Evolutionary conservation across 2,329 filamentous ascomycete species (phyloP), one percentile per base, ranked within the genome.

Genomic region (Verticillium nonalfalfae): DNA sequence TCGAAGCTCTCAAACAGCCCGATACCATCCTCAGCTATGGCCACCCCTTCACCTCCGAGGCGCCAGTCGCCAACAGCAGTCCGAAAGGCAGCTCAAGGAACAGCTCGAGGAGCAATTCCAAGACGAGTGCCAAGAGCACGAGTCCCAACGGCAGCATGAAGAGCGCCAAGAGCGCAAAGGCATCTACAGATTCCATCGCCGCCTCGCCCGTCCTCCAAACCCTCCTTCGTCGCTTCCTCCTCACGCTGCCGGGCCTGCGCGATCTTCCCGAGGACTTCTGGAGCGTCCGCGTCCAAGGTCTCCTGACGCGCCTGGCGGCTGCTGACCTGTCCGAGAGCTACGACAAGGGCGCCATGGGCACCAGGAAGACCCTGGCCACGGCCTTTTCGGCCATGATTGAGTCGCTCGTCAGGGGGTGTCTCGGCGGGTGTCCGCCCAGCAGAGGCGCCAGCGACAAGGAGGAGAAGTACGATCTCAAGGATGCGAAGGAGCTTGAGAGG

Each of bases 321-420:
- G 89, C 86, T 1, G 85, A 91, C 58, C 77, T 94, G 36, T 92
- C 89, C 1, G 90, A 94, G 72, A 92, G 89, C 71, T 94, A 93
- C 69, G 90, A 94, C 72, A 92, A 92, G 73, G 90, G 89, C 14
- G 81, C 85, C 0, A 75, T 94, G 66, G 90, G 90, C 0, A 86
- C 87, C 62, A 81, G 90, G 59, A 93, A 92, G 75, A 90, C 88
- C 21, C 75, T 94, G 57, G 85, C 90, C 0, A 91, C 90, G 7
- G 90, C 88, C 0, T 81, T 87, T 10, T 89, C 88, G 39, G 84
- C 85, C 7, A 73, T 93, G 61, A 79, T 91, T 60, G 90, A 93
- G 74, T 86, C 87, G 69, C 76, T 90, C 13, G 85, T 85, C 0
- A 78, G 90, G 63, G 90, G 88, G 7, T 78, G 84, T 38, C 74